Percentiles rank a stretch among this genome's conserved stretches.
Conservation (phyloP, 2,329 filamentous ascomycete genomes). For the Paraconiothyrium sp. region DNA sequence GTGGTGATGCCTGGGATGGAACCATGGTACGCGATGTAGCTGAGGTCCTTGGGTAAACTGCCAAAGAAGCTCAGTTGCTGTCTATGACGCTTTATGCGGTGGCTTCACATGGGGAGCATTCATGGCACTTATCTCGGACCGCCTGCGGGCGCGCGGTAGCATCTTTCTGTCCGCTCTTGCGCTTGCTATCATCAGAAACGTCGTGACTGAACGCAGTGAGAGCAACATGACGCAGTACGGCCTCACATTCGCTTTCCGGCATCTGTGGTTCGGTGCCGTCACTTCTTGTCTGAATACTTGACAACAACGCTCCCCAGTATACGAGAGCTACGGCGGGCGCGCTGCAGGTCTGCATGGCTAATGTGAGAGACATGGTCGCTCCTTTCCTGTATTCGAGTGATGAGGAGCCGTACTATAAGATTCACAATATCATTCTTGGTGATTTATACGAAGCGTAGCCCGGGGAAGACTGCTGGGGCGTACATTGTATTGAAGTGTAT, state of each 20-base stretch:
- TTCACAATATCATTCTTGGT: slow-evolving; percentile 69
- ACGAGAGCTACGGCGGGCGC: slow-evolving; percentile 74
- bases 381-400: slow-evolving; percentile 68
- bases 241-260: slow-evolving; percentile 72
- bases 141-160: slow-evolving; percentile 65
- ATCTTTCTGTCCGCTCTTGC: slow-evolving; percentile 71
- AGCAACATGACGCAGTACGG: slow-evolving; percentile 65
- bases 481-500: neutral
- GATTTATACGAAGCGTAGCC: slow-evolving; percentile 71
- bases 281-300: slow-evolving; percentile 71
- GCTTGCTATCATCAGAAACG: slow-evolving; percentile 74
- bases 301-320: slow-evolving; percentile 74
- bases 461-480: slow-evolving; percentile 45
- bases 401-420: slow-evolving; percentile 66
- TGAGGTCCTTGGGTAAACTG: slow-evolving; percentile 53
- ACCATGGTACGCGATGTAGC: too few relatives aligned
- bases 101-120: slow-evolving; percentile 62
- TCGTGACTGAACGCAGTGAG: slow-evolving; percentile 66
- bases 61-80: slow-evolving; percentile 69
- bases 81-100: slow-evolving; percentile 71
- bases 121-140: slow-evolving; percentile 67
- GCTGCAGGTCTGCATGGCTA: slow-evolving; percentile 72
- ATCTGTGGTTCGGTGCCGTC: slow-evolving; percentile 70
- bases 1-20: too few relatives aligned
- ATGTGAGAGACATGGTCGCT: slow-evolving; percentile 73